Conservation (phyloP, 1,284 basidiomycete species). For the Ustilago sp. region DNA sequence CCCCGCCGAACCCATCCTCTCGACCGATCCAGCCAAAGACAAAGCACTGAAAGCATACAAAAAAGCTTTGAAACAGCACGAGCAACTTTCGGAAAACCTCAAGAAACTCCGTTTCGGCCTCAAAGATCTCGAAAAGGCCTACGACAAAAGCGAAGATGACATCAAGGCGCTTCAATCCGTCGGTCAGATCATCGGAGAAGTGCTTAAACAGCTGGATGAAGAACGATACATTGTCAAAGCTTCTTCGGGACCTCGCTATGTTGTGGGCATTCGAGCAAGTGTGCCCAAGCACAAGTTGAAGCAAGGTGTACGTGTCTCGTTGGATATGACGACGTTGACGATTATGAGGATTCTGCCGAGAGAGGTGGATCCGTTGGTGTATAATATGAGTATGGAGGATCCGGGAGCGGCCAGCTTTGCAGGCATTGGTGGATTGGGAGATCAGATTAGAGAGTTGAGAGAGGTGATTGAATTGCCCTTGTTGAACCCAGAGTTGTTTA, state of each 20-base stretch:
- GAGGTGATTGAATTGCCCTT: conserved; percentile 98
- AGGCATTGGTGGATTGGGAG: conserved; percentile 93
- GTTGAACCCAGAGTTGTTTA: conserved; percentile 93
- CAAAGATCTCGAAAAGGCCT: conserved; percentile 88
- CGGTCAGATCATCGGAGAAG: conserved; percentile 98
- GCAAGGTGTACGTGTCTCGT: conserved; percentile 90
- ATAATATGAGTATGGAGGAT: conserved; percentile 99
- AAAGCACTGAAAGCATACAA: conserved; percentile 67
- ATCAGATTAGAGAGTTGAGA: conserved; percentile 95
- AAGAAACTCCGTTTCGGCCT: conserved; percentile 65
- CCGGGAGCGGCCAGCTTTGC: conserved; percentile 95
- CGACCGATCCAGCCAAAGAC: conserved; percentile 51
- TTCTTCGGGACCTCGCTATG: conserved; percentile 96
- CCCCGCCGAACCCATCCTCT: conserved; percentile 43
- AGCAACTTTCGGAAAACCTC: conserved; percentile 70
- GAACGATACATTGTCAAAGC: conserved; percentile 99
- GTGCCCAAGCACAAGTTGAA: conserved; percentile 94
- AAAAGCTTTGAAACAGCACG: conserved; percentile 71
- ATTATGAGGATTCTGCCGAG: conserved; percentile 95
- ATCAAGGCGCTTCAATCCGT: conserved; percentile 99
- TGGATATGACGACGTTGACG: conserved; percentile 99
- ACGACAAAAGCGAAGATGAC: conserved; percentile 96
- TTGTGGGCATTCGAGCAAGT: conserved; percentile 96
- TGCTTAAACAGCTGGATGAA: conserved; percentile 97
- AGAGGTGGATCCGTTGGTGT: conserved; percentile 97